phyloP scores from a whole-genome alignment of 2,329 filamentous ascomycete genomes.

The Dactylellina drechsleri region DNA sequence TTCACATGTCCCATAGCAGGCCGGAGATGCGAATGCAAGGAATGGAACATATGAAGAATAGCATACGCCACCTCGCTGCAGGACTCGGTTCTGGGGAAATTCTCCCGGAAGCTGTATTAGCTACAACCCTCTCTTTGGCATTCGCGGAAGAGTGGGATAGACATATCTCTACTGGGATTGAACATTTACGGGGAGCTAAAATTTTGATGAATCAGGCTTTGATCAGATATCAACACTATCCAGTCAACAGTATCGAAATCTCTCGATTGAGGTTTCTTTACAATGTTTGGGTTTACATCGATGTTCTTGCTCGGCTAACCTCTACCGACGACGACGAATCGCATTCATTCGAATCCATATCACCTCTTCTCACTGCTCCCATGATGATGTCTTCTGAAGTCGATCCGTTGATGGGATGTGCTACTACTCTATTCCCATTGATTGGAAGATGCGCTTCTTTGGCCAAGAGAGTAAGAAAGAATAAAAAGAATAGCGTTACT shows the following conservation, averaged over 20 bases:
- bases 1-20: conserved; percentile 71
- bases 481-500: conserved; percentile 67
- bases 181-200: conserved; percentile 75
- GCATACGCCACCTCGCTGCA: conserved; percentile 69
- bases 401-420: conserved; percentile 78
- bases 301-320: conserved; percentile 75
- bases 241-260: conserved; percentile 65
- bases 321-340: conserved; percentile 69
- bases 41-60: conserved; percentile 75
- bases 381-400: conserved; percentile 66
- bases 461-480: conserved; percentile 71
- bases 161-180: conserved; percentile 74
- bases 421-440: conserved; percentile 73
- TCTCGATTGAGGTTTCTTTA: conserved; percentile 73
- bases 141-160: conserved; percentile 78
- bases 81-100: conserved; percentile 69
- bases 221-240: conserved; percentile 63
- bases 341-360: conserved; percentile 58
- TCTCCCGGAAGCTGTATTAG: conserved; percentile 72
- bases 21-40: conserved; percentile 71
- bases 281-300: conserved; percentile 78
- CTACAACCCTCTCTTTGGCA: conserved; percentile 75
- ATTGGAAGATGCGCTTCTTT: conserved; percentile 74
- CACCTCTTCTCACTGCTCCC: conserved; percentile 49
- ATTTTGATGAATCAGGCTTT: conserved; percentile 72